Percentiles rank a stretch among this genome's conserved stretches.
Conservation (phyloP, 225 moss, liverwort and hornwort genomes). For the Bryoerythrophyllum caledonicum region DNA sequence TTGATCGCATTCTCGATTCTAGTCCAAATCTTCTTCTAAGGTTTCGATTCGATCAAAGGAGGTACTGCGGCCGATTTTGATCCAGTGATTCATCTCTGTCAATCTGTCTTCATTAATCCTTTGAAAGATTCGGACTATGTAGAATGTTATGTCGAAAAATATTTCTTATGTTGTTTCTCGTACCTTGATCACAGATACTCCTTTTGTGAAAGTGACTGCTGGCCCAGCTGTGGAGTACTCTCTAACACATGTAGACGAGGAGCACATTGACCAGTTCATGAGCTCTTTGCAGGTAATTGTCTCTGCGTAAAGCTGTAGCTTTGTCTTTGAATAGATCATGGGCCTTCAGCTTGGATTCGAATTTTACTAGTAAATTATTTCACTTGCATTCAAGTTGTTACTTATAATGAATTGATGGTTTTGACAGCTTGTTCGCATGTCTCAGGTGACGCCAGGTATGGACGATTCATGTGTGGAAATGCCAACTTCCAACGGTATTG, state of each 20-base stretch:
- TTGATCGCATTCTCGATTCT: conserved; percentile 6
- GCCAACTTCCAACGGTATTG: conserved; percentile 31
- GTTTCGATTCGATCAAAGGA: conserved; percentile 7
- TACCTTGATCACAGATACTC: conserved; percentile 32
- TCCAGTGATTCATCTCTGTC: neutral
- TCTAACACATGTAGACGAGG: conserved; percentile 43
- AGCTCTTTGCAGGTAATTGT: conserved; percentile 52
- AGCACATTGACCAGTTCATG: conserved; percentile 54
- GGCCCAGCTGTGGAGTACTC: conserved; percentile 39
- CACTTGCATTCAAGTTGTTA: neutral
- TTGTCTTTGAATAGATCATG: neutral
- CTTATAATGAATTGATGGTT: neutral
- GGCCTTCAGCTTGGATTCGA: conserved; percentile 13
- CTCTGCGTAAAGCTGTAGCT: neutral
- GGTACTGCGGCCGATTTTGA: neutral
- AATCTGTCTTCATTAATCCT: conserved; percentile 7
- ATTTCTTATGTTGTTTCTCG: conserved; percentile 12
- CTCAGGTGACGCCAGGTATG: conserved; percentile 47
- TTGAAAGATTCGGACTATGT: neutral
- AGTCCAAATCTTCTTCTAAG: neutral
- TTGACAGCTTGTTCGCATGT: conserved; percentile 21
- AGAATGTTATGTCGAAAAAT: neutral
- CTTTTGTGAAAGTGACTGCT: conserved; percentile 12
- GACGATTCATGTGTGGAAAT: conserved; percentile 34
- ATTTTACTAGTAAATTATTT: neutral